Percentiles rank a stretch among this genome's conserved stretches.
phyloP scores from a whole-genome alignment of 495 filamentous ascomycete genomes.

The Choiromyces venosus region DNA sequence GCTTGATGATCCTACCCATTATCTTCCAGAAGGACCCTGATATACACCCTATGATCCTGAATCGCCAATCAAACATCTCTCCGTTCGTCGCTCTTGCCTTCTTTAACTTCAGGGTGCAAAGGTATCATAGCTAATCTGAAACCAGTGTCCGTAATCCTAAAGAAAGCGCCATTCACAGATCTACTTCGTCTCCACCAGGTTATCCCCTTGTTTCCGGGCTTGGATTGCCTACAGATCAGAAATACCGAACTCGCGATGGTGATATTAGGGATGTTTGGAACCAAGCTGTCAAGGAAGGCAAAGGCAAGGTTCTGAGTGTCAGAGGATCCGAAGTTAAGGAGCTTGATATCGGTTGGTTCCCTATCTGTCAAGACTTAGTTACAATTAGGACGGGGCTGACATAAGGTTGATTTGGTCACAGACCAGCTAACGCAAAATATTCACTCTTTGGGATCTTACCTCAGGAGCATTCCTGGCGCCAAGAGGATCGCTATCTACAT shows the following conservation, averaged over 20 bases:
- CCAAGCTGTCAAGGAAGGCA: constrained; percentile 57
- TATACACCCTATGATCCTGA: constrained; percentile 82
- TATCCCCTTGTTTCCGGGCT: constrained; percentile 76
- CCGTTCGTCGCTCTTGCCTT: constrained; percentile 41
- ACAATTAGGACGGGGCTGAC: not conserved
- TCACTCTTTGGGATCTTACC: constrained; percentile 72
- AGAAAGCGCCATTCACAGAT: constrained; percentile 76
- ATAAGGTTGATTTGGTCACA: constrained; percentile 20
- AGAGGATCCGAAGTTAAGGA: constrained; percentile 71
- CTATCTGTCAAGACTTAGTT: not conserved
- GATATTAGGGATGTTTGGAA: constrained; percentile 93
- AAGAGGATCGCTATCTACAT: constrained; percentile 83
- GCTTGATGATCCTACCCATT: constrained; percentile 59
- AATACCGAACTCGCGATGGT: constrained; percentile 74
- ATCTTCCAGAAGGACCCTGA: constrained; percentile 68
- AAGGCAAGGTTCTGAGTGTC: constrained; percentile 72
- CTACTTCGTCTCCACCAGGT: constrained; percentile 72
- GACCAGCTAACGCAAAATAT: constrained; percentile 76
- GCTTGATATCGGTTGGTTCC: constrained; percentile 47
- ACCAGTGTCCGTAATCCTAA: constrained; percentile 65
- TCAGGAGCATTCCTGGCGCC: constrained; percentile 58
- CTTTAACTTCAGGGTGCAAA: not conserved
- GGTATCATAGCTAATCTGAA: constrained; percentile 3
- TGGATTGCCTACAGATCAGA: constrained; percentile 71
- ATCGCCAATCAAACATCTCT: constrained; percentile 70